Conservation (phyloP, 1,284 basidiomycete species). For the Cryptococcus sp. region DNA sequence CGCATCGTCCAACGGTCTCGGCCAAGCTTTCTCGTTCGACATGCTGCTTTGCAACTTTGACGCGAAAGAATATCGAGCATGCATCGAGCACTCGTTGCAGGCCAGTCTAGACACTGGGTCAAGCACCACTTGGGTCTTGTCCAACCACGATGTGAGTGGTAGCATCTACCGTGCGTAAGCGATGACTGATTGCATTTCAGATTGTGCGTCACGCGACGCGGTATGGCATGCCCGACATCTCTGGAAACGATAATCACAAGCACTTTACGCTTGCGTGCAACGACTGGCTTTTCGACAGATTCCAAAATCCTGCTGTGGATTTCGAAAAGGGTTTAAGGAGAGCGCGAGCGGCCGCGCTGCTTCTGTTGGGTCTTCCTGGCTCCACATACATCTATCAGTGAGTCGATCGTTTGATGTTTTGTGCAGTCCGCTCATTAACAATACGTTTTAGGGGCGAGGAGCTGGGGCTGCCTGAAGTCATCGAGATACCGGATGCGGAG, state of each 20-base stretch:
- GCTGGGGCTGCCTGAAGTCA: slow-evolving; percentile 44
- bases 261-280: slow-evolving; percentile 2
- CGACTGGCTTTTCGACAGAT: slow-evolving; percentile 25
- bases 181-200: slow-evolving; percentile 1
- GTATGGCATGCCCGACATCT: slow-evolving; percentile 30
- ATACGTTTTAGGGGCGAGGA: slow-evolving; percentile 38
- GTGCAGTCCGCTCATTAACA: too few species aligned
- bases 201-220: slow-evolving; percentile 45
- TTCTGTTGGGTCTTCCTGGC: slow-evolving; percentile 45
- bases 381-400: slow-evolving; percentile 48
- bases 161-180: background rate
- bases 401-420: slow-evolving; percentile 7
- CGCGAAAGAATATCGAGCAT: slow-evolving; percentile 22
- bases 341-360: slow-evolving; percentile 37
- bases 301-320: slow-evolving; percentile 21
- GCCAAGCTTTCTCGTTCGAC: slow-evolving; percentile 49
- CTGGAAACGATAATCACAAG: slow-evolving; percentile 3
- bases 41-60: slow-evolving; percentile 41
- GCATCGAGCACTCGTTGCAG: slow-evolving; percentile 30
- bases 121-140: slow-evolving; percentile 46
- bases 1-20: slow-evolving; percentile 39
- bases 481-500: slow-evolving; percentile 32
- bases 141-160: slow-evolving; percentile 38
- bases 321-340: slow-evolving; percentile 30
- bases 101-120: slow-evolving; percentile 25